Conservation (phyloP, 2,329 filamentous ascomycete species). For the Alternaria triticina region DNA sequence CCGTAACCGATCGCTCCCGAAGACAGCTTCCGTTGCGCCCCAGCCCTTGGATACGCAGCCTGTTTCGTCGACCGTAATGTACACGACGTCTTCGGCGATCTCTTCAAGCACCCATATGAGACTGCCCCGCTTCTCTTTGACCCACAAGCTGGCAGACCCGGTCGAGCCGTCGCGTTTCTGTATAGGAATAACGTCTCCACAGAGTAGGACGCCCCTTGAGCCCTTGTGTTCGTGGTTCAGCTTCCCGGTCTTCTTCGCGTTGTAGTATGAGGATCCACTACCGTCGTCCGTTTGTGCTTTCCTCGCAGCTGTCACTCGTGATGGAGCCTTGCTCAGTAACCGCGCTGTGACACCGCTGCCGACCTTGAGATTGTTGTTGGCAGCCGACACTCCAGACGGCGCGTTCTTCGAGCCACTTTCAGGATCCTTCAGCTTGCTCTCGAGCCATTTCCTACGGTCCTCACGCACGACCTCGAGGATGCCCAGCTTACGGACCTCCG, state of each 20-base stretch:
- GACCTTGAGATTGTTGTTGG: conserved; percentile 62
- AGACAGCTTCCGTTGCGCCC: conserved; percentile 85
- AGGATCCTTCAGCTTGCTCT: conserved; percentile 77
- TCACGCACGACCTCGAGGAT: conserved; percentile 94
- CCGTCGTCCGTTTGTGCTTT: conserved; percentile 71
- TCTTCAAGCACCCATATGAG: conserved; percentile 98
- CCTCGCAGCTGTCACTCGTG: conserved; percentile 60
- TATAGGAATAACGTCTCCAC: conserved; percentile 97
- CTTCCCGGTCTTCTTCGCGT: conserved; percentile 60
- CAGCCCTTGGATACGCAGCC: conserved; percentile 72
- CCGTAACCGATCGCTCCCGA: conserved; percentile 73
- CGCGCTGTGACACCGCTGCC: conserved; percentile 87
- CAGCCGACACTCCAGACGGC: conserved; percentile 44
- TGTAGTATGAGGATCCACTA: conserved; percentile 55
- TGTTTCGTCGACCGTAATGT: conserved; percentile 76
- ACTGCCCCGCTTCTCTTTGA: conserved; percentile 93
- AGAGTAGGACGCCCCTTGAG: conserved; percentile 87
- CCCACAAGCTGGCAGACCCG: conserved; percentile 94
- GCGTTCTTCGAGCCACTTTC: conserved; percentile 56
- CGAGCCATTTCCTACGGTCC: conserved; percentile 87
- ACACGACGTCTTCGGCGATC: conserved; percentile 91
- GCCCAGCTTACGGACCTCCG: conserved; percentile 91
- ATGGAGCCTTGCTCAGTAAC: conserved; percentile 81
- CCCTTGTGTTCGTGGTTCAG: conserved; percentile 73
- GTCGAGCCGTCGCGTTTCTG: conserved; percentile 92